phyloP scores from a whole-genome alignment of 257 asterid genomes.

The Prunella vulgaris region DNA sequence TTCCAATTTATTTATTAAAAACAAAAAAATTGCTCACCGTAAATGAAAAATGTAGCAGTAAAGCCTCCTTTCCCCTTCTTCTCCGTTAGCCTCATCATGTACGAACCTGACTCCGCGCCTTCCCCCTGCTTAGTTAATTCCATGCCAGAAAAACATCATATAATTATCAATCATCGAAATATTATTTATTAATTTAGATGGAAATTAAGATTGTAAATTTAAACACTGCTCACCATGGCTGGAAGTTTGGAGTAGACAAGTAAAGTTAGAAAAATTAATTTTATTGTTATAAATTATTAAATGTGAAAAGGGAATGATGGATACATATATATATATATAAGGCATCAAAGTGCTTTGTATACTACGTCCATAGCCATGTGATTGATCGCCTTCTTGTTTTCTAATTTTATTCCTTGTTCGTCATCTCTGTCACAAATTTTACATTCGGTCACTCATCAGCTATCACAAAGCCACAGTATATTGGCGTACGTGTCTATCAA shows the following conservation, averaged over 20 bases:
- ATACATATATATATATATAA: slow-evolving; percentile 22
- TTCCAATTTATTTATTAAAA: too few relatives aligned
- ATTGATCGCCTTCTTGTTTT: slow-evolving; percentile 36
- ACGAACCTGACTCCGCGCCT: slow-evolving; percentile 24
- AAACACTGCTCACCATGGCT: slow-evolving; percentile 28
- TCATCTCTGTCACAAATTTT: too few relatives aligned
- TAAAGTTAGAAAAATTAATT: background rate
- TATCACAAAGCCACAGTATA: too few relatives aligned
- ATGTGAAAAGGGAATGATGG: background rate
- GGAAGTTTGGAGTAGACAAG: background rate
- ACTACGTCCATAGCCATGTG: slow-evolving; percentile 33
- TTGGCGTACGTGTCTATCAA: too few relatives aligned
- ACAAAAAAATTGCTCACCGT: slow-evolving; percentile 30
- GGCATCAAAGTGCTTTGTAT: slow-evolving; percentile 26
- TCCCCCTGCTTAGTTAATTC: slow-evolving; percentile 45
- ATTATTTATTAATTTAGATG: background rate
- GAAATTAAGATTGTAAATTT: background rate
- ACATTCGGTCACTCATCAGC: too few relatives aligned
- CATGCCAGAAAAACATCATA: background rate
- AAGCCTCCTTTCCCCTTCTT: slow-evolving; percentile 61
- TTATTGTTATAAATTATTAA: background rate
- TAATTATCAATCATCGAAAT: background rate
- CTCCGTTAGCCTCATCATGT: slow-evolving; percentile 6
- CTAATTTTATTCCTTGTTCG: too few relatives aligned
- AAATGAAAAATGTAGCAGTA: slow-evolving; percentile 58